Evolutionary conservation across 2,329 filamentous ascomycete genomes (phyloP), one percentile per base, ranked within the genome.

Genomic region (Aspergillus glaucus): DNA sequence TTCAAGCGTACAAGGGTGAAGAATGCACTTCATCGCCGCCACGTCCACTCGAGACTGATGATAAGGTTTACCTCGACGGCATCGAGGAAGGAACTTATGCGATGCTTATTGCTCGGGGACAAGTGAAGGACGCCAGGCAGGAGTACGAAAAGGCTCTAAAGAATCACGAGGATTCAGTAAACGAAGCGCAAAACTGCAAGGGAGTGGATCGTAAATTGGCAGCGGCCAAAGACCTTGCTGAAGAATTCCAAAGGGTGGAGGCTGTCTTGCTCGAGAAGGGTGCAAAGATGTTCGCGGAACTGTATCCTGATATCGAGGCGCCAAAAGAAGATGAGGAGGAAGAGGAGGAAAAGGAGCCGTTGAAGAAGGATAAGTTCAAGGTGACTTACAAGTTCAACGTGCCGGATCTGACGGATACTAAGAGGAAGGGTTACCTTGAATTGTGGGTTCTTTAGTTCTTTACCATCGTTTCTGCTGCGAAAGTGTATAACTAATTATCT

Each of bases 261-360:
- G 59, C 69, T 2, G 57, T 64, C 2, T 67, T 92, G 17, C 39
- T 84, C 2, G 64, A 68, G 3, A 80, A 75, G 49, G 82, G 79
- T 0, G 87, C 79, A 2, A 89, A 88, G 65, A 78, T 78, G 0
- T 90, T 87, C 61, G 60, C 66, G 10, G 79, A 90, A 43, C 67
- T 88, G 6, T 67, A 86, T 62, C 85, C 85, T 0, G 70, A 80
- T 1, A 36, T 43, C 7, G 9, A 48, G 37, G 9, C 7, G 15
- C 37, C 37, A 21, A n/a, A 43, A 3, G 30, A 37, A 17, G 3
- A 21, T 4, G 6, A 24, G 6, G 15, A 45, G 3, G 15, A 24
- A 5, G 21, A 21, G 19, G 12, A 32, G 10, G 22, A 21, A 7
- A 9, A 14, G 8, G 32, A 26, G 10, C 8, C 19, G 10, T 6